Evolutionary conservation across 2,329 filamentous ascomycete species (phyloP), one percentile per base, ranked within the genome.

Genomic region (Colletotrichum sp.): DNA sequence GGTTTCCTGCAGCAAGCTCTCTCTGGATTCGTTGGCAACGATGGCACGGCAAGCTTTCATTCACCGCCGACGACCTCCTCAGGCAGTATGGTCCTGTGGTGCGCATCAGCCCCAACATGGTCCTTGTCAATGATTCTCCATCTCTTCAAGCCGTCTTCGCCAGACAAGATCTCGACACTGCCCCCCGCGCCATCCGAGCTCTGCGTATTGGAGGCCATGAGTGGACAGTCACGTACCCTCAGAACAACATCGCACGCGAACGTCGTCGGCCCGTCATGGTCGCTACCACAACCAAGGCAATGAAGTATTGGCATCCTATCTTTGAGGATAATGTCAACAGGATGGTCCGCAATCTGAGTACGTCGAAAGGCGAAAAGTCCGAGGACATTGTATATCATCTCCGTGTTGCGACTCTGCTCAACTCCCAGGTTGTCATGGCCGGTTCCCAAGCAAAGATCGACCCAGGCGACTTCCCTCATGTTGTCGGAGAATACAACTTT

Each of bases 31-130:
- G 74, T 15, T 78, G 77, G 77, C 75, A 77, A 64, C 34, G 77
- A 69, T 79, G 78, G 77, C 71, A 79, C 66, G 78, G 78, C 64
- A 44, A 75, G 5, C 71, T 79, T 15, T 78, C 77, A 26, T 77
- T 78, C 69, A 32, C 49, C n/a, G 75, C 75, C 21, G 77, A 78
- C 63, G 28, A 63, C 6, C 75, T 78, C 5, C 75, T 78, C 8
- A 49, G 75, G 8, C 72, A 79, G 7, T 71, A 81, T 72, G 80
- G 80, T 18, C 80, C 80, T 5, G 34, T 81, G 0, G 78, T 81
- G 3, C 73, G 80, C 5, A 79, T 81, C 18, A 79, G 78, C 0
- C 80, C 80, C 9, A 80, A 79, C 0, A 81, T 81, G 79, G 68
- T 80, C 7, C 78, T 81, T 5, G 72, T 82, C 49, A 80, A 78